These are phyloP conservation scores for Pisolithus albus DNA, from an alignment of 768 basidiomycete genomes.

Conservation along the genomic window DNA sequence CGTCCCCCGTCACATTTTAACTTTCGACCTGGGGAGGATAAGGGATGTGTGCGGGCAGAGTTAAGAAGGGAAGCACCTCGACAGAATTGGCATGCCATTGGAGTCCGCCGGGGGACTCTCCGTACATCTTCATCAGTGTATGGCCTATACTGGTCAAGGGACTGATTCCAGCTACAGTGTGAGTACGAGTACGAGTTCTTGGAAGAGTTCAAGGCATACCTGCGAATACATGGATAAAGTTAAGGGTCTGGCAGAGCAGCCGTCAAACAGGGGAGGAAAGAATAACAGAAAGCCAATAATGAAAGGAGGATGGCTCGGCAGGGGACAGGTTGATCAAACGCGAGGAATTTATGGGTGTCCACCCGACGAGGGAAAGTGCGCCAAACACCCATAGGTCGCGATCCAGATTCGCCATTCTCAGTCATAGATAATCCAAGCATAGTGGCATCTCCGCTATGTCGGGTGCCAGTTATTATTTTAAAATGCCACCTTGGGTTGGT, in stretches of 20 bases:
- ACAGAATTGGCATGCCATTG: slow-evolving; percentile 74
- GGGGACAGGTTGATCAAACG: too few species aligned
- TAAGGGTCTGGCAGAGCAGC: background rate
- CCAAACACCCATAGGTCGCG: background rate
- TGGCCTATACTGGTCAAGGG: slow-evolving; percentile 1
- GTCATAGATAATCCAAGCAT: background rate
- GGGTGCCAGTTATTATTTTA: slow-evolving; percentile 25
- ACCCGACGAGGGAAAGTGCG: background rate
- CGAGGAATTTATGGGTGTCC: background rate
- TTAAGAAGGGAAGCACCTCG: slow-evolving; percentile 37
- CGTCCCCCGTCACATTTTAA: slow-evolving; percentile 64
- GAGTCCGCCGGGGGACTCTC: slow-evolving; percentile 40
- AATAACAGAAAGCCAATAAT: background rate
- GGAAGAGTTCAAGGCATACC: background rate
- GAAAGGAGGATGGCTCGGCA: background rate
- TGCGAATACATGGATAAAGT: background rate
- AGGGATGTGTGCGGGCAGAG: slow-evolving; percentile 1
- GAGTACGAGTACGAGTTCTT: too few species aligned
- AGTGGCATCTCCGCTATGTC: background rate
- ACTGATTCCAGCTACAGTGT: background rate
- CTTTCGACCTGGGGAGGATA: slow-evolving; percentile 46
- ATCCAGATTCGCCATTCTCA: background rate
- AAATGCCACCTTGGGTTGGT: slow-evolving; percentile 15
- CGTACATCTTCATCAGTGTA: slow-evolving; percentile 18
- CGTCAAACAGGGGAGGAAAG: background rate